Evolutionary conservation across 2,329 filamentous ascomycete genomes (phyloP).

Genomic region (Aspergillus luchuensis): DNA sequence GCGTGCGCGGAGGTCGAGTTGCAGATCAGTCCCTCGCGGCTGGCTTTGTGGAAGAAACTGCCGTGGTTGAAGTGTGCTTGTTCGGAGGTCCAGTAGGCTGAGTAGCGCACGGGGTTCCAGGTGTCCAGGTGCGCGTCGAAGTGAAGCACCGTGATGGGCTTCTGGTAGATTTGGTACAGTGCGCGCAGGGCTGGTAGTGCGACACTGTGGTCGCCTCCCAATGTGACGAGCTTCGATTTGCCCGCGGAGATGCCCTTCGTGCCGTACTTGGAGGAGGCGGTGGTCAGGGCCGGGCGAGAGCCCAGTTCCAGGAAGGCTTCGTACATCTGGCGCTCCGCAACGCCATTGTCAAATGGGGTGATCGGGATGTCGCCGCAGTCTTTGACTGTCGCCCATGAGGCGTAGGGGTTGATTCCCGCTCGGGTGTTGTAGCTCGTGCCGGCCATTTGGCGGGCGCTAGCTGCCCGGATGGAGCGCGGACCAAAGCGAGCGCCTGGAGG

Average conservation of each 20-base stretch:
- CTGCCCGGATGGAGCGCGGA: slow-evolving; percentile 81
- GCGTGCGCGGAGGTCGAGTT: slow-evolving; percentile 78
- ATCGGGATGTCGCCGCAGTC: slow-evolving; percentile 92
- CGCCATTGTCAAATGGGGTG: slow-evolving; percentile 79
- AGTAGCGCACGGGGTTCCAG: slow-evolving; percentile 79
- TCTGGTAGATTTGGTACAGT: slow-evolving; percentile 62
- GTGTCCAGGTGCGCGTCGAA: slow-evolving; percentile 82
- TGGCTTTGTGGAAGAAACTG: slow-evolving; percentile 88
- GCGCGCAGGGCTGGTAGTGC: slow-evolving; percentile 70
- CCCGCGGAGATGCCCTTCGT: slow-evolving; percentile 37
- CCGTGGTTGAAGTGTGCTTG: slow-evolving; percentile 83
- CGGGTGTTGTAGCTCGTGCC: slow-evolving; percentile 82
- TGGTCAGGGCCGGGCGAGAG: slow-evolving; percentile 44
- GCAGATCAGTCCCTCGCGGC: slow-evolving; percentile 74
- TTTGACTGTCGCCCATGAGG: slow-evolving; percentile 73
- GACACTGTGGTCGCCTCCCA: slow-evolving; percentile 74
- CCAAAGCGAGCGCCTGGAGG: slow-evolving; percentile 71
- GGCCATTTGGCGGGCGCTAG: slow-evolving; percentile 76
- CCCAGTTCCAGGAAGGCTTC: slow-evolving; percentile 74
- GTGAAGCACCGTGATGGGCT: slow-evolving; percentile 69
- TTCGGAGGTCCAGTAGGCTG: slow-evolving; percentile 69
- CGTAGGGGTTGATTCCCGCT: slow-evolving; percentile 80
- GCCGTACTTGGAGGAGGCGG: slow-evolving; percentile 28
- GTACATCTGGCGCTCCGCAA: slow-evolving; percentile 82
- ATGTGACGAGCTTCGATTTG: slow-evolving; percentile 62